Percentiles rank a stretch among this genome's conserved stretches.
These are phyloP conservation scores for Kwoniella bestiolae DNA, from an alignment of 768 basidiomycete species.

Conservation along the genomic window DNA sequence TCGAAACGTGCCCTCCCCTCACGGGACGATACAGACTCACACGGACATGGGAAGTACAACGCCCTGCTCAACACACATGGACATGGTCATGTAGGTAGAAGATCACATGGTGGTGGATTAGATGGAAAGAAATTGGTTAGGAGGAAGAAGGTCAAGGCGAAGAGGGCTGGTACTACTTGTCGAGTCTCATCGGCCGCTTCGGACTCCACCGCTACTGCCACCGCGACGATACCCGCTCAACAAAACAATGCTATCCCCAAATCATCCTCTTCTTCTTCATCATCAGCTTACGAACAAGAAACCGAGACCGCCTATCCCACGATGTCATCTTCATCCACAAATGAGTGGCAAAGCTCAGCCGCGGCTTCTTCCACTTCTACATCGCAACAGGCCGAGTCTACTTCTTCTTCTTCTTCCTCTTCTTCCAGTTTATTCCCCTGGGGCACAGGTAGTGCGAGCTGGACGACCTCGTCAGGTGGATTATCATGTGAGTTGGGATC, in stretches of 20 bases:
- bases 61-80: slow-evolving; percentile 6
- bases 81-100: slow-evolving; percentile 8
- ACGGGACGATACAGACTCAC: slow-evolving; percentile 1
- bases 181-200: background rate
- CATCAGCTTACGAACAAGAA: slow-evolving; percentile 2
- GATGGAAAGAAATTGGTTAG: slow-evolving; percentile 14
- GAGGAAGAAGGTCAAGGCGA: slow-evolving; percentile 16
- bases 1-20: background rate
- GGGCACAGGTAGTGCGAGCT: slow-evolving; percentile 21
- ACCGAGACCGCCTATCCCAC: slow-evolving; percentile 14
- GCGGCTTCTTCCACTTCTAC: slow-evolving; percentile 4
- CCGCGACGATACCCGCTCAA: slow-evolving; percentile 1
- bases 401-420: slow-evolving; percentile 15
- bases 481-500: slow-evolving; percentile 15
- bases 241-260: slow-evolving; percentile 7
- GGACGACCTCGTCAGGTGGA: slow-evolving; percentile 14
- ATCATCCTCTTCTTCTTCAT: background rate
- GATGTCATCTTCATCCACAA: slow-evolving; percentile 1
- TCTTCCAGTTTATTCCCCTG: slow-evolving; percentile 19
- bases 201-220: background rate
- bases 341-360: slow-evolving; percentile 4
- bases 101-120: slow-evolving; percentile 1
- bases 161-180: slow-evolving; percentile 12
- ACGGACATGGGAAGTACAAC: slow-evolving; percentile 14
- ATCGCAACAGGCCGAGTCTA: slow-evolving; percentile 16